Evolutionary conservation across 2,329 filamentous ascomycete species (phyloP).

Genomic region (Conoideocrella luteorostrata): DNA sequence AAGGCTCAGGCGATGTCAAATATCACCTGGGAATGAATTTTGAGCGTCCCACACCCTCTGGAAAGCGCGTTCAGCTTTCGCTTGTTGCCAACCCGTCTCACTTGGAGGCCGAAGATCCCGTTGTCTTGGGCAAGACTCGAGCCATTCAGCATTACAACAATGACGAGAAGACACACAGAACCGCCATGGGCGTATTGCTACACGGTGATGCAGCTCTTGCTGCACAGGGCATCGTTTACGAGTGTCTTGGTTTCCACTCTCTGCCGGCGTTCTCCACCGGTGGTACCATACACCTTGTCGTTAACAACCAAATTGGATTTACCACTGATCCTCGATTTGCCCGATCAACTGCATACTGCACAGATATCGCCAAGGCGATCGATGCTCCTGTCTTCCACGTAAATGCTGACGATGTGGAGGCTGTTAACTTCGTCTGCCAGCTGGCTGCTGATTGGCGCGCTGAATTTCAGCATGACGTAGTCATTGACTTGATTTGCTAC

Average conservation of each 20-base stretch:
- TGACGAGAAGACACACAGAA: slow-evolving; percentile 81
- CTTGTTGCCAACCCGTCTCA: slow-evolving; percentile 98
- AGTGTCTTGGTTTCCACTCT: slow-evolving; percentile 95
- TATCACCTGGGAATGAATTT: slow-evolving; percentile 99
- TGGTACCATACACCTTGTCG: slow-evolving; percentile 92
- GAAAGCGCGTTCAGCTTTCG: slow-evolving; percentile 98
- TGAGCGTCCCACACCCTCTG: slow-evolving; percentile 93
- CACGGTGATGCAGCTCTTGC: slow-evolving; percentile 98
- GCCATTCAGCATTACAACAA: slow-evolving; percentile 99
- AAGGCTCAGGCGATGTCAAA: slow-evolving; percentile 97
- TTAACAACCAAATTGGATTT: slow-evolving; percentile 99
- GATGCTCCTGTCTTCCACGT: slow-evolving; percentile 99
- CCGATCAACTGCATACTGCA: slow-evolving; percentile 97
- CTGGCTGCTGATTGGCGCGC: slow-evolving; percentile 96
- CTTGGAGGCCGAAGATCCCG: slow-evolving; percentile 95
- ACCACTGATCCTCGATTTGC: slow-evolving; percentile 97
- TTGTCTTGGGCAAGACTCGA: slow-evolving; percentile 93
- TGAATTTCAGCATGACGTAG: slow-evolving; percentile 96
- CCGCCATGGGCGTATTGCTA: slow-evolving; percentile 90
- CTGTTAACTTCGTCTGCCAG: slow-evolving; percentile 97
- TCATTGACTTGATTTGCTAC: slow-evolving; percentile 98
- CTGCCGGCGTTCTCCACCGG: slow-evolving; percentile 95
- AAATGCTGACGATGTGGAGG: slow-evolving; percentile 97
- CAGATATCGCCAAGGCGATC: slow-evolving; percentile 97
- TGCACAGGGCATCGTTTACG: slow-evolving; percentile 94